A percentile compares a stretch with the other conserved stretches of the same genome.
phyloP scores from a whole-genome alignment of 116 monocot species.

The Zostera marina region DNA sequence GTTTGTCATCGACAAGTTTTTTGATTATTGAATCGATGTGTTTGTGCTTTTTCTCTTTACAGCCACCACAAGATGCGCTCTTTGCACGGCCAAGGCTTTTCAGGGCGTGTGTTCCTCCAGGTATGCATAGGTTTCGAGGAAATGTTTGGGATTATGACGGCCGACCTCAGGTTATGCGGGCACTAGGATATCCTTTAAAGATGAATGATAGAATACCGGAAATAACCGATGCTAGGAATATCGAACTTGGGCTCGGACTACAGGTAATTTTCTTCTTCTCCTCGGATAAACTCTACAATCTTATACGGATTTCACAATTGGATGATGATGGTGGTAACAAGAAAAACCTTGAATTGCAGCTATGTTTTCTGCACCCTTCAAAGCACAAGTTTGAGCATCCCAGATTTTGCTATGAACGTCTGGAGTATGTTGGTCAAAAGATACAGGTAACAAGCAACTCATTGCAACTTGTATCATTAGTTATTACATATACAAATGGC shows the following conservation, averaged over 20 bases:
- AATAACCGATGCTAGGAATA: constrained; percentile 89
- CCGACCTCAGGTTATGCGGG: constrained; percentile 61
- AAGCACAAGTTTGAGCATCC: constrained; percentile 96
- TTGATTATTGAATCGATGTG: not conserved
- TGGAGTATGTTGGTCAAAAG: constrained; percentile 96
- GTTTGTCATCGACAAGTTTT: not conserved
- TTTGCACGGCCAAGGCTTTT: constrained; percentile 91
- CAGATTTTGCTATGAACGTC: constrained; percentile 79
- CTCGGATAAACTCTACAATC: too few species aligned
- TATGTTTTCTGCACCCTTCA: constrained; percentile 83
- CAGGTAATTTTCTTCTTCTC: constrained; percentile 36
- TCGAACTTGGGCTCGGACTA: constrained; percentile 93
- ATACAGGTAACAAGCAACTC: constrained; percentile 47
- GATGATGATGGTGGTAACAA: too few species aligned
- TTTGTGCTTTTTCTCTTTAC: not conserved
- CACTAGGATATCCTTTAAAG: constrained; percentile 62
- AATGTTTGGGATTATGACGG: constrained; percentile 93
- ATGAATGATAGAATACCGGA: constrained; percentile 75
- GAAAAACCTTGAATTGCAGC: constrained; percentile 19
- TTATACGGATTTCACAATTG: too few species aligned
- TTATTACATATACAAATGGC: too few species aligned
- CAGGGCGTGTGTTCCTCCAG: constrained; percentile 90
- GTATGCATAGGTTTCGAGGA: constrained; percentile 96
- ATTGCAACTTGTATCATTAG: too few species aligned
- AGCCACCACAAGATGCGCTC: constrained; percentile 95